Percentiles rank a stretch among this genome's conserved stretches.
Evolutionary conservation across 2,329 filamentous ascomycete species (phyloP).

Genomic region (Arthrinium phaeospermum): DNA sequence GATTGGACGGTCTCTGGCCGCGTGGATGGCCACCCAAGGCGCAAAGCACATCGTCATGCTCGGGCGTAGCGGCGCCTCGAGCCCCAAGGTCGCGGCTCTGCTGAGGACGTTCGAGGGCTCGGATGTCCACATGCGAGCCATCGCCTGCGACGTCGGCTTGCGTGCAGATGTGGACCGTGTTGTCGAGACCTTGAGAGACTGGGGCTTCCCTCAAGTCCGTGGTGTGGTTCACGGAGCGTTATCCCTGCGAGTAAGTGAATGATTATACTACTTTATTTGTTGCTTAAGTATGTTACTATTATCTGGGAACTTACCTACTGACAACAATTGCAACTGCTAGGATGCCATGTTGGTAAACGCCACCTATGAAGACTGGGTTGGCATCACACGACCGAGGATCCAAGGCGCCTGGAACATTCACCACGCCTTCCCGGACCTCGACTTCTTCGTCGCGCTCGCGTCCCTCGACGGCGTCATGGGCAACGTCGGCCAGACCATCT

Average conservation of each 20-base stretch:
- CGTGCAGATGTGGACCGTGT: not conserved
- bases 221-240: constrained; percentile 9
- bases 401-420: constrained; percentile 7
- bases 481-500: not conserved
- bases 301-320: not conserved
- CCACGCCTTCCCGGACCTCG: constrained; percentile 21
- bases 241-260: constrained; percentile 24
- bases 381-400: not conserved
- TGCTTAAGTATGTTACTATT: not conserved
- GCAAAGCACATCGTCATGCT: constrained; percentile 29
- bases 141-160: constrained; percentile 15
- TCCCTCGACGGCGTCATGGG: not conserved
- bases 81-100: constrained; percentile 26
- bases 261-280: not conserved
- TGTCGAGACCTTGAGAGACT: not conserved
- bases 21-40: constrained; percentile 30
- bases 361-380: not conserved
- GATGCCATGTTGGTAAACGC: not conserved
- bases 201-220: not conserved
- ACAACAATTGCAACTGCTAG: not conserved
- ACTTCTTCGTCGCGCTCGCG: constrained; percentile 6
- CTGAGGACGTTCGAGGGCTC: not conserved
- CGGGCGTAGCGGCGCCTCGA: constrained; percentile 30
- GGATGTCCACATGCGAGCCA: not conserved
- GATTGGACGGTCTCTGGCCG: constrained; percentile 30